phyloP scores from a whole-genome alignment of 2,329 filamentous ascomycete genomes.

The Xylaria multiplex region DNA sequence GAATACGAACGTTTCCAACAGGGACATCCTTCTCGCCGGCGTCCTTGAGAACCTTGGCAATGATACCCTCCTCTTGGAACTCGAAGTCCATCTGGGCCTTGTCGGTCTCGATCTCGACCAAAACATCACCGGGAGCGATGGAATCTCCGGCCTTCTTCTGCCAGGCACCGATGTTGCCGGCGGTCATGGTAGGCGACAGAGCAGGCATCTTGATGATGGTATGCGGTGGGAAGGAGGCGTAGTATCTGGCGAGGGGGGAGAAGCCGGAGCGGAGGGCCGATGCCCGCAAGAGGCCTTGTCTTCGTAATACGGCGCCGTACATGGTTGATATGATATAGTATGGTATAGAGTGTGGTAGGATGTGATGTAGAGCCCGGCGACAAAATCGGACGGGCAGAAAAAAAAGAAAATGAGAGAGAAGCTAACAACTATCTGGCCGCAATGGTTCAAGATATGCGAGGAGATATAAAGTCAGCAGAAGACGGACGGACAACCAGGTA shows the following conservation, averaged over 20 bases:
- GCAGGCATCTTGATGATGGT: constrained; percentile 98
- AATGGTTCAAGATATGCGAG: constrained; percentile 16
- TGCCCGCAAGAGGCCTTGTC: constrained; percentile 66
- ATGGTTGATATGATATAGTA: constrained; percentile 54
- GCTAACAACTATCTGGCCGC: constrained; percentile 32
- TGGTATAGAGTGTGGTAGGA: neutral
- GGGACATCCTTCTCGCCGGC: constrained; percentile 92
- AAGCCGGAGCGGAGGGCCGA: constrained; percentile 62
- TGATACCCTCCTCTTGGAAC: constrained; percentile 96
- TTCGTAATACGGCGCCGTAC: constrained; percentile 72
- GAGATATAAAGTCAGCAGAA: constrained; percentile 15
- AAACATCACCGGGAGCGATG: constrained; percentile 89
- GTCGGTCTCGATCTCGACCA: constrained; percentile 99
- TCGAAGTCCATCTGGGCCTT: constrained; percentile 99
- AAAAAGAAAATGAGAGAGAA: constrained; percentile 11
- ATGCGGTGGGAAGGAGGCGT: constrained; percentile 91
- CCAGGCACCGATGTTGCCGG: constrained; percentile 96
- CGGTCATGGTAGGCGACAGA: constrained; percentile 95
- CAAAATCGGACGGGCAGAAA: constrained; percentile 33
- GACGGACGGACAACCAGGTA: constrained; percentile 38
- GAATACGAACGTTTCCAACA: constrained; percentile 85
- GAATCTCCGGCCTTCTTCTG: constrained; percentile 95
- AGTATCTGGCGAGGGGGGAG: constrained; percentile 68
- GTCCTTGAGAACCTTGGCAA: constrained; percentile 94
- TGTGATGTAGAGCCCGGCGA: constrained; percentile 40